phyloP scores from a whole-genome alignment of 2,329 filamentous ascomycete genomes.

The Scedosporium dehoogii region DNA sequence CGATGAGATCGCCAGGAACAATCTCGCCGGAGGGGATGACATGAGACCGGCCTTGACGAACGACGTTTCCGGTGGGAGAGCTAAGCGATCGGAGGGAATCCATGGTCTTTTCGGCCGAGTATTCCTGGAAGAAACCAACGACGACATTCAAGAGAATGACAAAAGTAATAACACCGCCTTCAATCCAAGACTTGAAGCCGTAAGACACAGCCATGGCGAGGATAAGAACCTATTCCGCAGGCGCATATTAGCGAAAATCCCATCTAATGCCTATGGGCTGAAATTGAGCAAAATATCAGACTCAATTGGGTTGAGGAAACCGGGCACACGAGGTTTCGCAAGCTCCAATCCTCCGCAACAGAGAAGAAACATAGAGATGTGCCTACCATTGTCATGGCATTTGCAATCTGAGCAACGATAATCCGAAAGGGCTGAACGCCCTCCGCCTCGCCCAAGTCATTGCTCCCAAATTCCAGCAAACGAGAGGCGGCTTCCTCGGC shows the following conservation, averaged over 20 bases:
- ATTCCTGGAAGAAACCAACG: conserved; percentile 35
- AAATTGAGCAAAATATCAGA: too few species aligned
- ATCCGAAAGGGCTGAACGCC: conserved; percentile 48
- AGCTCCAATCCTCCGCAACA: neutral
- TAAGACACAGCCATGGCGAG: conserved; percentile 48
- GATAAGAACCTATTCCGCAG: conserved; percentile 30
- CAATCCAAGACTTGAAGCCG: conserved; percentile 40
- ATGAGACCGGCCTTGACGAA: conserved; percentile 24
- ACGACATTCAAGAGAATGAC: conserved; percentile 43
- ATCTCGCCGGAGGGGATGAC: conserved; percentile 24
- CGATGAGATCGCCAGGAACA: conserved; percentile 46
- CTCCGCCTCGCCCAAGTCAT: conserved; percentile 38
- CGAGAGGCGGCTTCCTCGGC: conserved; percentile 38
- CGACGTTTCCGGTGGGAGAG: conserved; percentile 25
- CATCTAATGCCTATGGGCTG: too few species aligned
- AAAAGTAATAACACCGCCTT: conserved; percentile 38
- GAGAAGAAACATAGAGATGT: neutral
- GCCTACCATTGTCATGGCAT: conserved; percentile 45
- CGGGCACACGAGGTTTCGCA: too few species aligned
- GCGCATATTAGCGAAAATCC: too few species aligned
- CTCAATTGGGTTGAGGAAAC: too few species aligned
- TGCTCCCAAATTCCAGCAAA: conserved; percentile 44
- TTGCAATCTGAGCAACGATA: conserved; percentile 44
- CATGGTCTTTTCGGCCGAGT: conserved; percentile 30
- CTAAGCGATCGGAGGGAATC: conserved; percentile 25